Conservation (phyloP, 2,329 filamentous ascomycete species). For the Alternaria conjuncta region DNA sequence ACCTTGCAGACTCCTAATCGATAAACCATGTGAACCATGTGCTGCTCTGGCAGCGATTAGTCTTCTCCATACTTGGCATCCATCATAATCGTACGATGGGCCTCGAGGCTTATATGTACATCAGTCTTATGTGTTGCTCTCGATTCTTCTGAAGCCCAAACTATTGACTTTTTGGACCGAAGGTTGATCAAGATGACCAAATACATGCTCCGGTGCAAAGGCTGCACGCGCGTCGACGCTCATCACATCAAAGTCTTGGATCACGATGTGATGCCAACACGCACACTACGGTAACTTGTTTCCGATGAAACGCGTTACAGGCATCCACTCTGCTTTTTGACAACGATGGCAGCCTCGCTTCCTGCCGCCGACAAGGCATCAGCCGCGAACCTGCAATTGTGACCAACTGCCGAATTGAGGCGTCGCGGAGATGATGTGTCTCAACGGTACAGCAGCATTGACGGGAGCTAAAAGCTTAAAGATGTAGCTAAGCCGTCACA, state of each 20-base stretch:
- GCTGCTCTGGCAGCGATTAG: background rate
- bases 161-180: background rate
- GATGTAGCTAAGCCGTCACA: background rate
- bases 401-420: background rate
- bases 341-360: background rate
- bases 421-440: background rate
- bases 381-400: slow-evolving; percentile 8
- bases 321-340: background rate
- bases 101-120: background rate
- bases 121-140: background rate
- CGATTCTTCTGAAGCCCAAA: background rate
- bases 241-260: background rate
- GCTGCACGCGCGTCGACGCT: background rate
- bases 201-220: background rate
- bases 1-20: slow-evolving; percentile 2
- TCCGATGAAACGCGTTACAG: slow-evolving; percentile 9
- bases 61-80: background rate
- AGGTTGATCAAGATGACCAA: background rate
- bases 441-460: background rate
- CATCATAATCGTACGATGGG: background rate
- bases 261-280: background rate
- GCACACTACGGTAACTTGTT: background rate
- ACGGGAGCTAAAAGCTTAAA: slow-evolving; percentile 1
- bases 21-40: slow-evolving; percentile 11
- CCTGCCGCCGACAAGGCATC: background rate